Evolutionary conservation across 495 filamentous ascomycete genomes (phyloP).

Genomic region (Beverwykella pulmonaria): DNA sequence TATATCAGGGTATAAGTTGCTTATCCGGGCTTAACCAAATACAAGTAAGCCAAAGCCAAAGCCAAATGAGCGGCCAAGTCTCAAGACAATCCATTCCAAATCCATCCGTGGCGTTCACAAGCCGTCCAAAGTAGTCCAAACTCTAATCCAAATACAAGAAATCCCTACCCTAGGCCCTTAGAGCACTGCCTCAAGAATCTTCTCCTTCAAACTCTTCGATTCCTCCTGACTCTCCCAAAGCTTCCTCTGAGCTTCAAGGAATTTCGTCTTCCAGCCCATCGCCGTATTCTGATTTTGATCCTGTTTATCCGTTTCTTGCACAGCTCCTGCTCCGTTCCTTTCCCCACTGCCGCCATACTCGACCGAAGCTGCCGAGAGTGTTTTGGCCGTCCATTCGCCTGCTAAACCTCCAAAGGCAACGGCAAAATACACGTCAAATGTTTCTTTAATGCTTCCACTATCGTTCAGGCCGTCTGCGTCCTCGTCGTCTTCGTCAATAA

Average conservation of each 20-base stretch:
- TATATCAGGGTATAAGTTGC: not conserved
- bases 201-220: conserved; percentile 55
- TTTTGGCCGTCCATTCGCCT: conserved; percentile 42
- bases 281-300: conserved; percentile 40
- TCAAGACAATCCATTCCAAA: not conserved
- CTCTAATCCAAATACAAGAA: not conserved
- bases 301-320: not conserved
- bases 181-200: conserved; percentile 62
- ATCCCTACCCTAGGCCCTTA: conserved; percentile 7
- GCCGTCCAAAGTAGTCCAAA: not conserved
- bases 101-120: not conserved
- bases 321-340: not conserved
- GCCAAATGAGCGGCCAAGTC: not conserved
- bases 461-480: conserved; percentile 13
- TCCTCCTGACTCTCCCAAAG: conserved; percentile 57
- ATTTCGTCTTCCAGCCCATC: conserved; percentile 46
- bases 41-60: not conserved
- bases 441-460: conserved; percentile 33
- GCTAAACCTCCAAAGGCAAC: conserved; percentile 35
- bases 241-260: conserved; percentile 49
- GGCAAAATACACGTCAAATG: conserved; percentile 43
- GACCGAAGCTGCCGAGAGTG: conserved; percentile 15
- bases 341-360: not conserved
- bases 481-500: conserved; percentile 42
- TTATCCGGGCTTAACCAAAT: not conserved